phyloP scores from a whole-genome alignment of 176 grass and related monocot species.

The Lolium perenne region DNA sequence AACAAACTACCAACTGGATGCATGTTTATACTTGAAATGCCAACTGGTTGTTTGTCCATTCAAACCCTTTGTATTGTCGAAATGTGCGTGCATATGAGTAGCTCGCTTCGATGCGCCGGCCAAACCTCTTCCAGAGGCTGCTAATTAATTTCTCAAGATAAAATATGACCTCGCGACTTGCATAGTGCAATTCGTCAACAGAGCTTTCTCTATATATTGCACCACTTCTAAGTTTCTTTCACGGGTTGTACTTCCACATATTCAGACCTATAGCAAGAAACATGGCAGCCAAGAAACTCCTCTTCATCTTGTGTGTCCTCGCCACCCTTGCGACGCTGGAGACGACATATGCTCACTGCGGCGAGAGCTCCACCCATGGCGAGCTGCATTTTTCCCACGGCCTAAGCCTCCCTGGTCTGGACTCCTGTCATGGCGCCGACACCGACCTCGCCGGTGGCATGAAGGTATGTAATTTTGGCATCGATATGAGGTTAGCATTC shows the following conservation, averaged over 20 bases:
- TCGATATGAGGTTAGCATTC: neutral
- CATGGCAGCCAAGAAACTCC: slow-evolving; percentile 8
- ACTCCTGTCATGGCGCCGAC: neutral
- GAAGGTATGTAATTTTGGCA: slow-evolving; percentile 9
- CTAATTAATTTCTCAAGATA: neutral
- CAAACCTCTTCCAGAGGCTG: neutral
- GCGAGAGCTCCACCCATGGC: neutral
- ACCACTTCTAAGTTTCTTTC: neutral
- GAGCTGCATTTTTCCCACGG: slow-evolving; percentile 19
- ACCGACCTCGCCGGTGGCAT: neutral
- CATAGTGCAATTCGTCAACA: slow-evolving; percentile 1
- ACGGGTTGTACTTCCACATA: neutral
- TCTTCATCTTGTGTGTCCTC: neutral
- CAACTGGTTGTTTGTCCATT: neutral
- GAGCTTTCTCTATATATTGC: neutral
- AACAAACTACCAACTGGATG: neutral
- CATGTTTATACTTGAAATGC: neutral
- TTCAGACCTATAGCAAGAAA: neutral
- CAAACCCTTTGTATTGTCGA: neutral
- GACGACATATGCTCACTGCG: neutral
- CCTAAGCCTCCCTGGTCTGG: neutral
- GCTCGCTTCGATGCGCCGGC: neutral
- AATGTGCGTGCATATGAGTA: neutral
- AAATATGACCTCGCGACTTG: neutral
- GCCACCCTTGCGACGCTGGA: neutral